Base-by-base conservation (phyloP, 169 alveolate species). In the Cryptosporidium canis region DNA sequence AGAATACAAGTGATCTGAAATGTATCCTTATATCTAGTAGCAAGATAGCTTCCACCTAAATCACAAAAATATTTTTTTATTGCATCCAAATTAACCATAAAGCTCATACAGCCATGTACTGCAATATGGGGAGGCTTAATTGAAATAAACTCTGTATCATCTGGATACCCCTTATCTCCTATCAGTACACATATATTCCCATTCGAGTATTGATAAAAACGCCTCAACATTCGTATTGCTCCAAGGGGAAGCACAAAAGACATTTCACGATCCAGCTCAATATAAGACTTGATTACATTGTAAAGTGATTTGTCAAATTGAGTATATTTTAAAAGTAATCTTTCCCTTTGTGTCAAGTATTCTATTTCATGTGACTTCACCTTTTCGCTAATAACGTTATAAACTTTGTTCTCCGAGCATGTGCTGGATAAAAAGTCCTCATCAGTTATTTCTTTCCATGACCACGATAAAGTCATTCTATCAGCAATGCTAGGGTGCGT, bases 111-210 rank as follows among this genome's bases (percentile, higher is more conserved):
- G 67, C 96, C 96, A 85, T 94, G 96, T 11, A 94, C 91, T 18
- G 95, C 96, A 31, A 94, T 93, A 83, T 94, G 96, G 16, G 96
- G 96, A 35, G 92, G 94, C 63, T 93, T 87, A 37, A 87, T 77
- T 3, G 95, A 94, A 48, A 67, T 67, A 72, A 94, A 94, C 53
- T 94, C 96, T 65, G 93, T 92, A 43, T 90, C 92, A 16, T 94
- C 92, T 24, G 94, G 96, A 63, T 94, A 94, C 35, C 96, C 96
- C 82, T 94, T 94, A 83, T 94, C 96, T 14, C 96, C 96, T 12
- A 94, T 92, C 63, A 94, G 48, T 39, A 94, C 92, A 35, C 92
- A 90, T 37, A 94, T 85, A 82, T 90, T 90, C 51, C 92, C 91
- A 18, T 87, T 90, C 61, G 94, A 91, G 35, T 87, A 44, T 63